These are phyloP conservation scores for Lactarius vividus DNA, from an alignment of 768 basidiomycete genomes.

Conservation along the genomic window DNA sequence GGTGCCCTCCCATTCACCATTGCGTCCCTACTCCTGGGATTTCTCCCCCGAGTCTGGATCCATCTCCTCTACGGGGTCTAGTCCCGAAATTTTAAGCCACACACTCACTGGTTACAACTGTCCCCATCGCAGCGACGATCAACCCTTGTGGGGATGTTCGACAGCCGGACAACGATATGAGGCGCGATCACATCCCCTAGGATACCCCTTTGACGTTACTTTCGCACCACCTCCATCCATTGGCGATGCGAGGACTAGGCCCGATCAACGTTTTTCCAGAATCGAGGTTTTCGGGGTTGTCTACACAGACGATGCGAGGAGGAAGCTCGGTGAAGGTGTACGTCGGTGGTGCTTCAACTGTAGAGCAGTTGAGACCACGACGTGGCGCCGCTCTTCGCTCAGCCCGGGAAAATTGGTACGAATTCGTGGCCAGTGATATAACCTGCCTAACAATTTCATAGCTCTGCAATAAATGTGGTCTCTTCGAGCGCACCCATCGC, in stretches of 20 bases:
- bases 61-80: neutral
- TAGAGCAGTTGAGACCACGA: conserved; percentile 75
- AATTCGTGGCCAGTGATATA: neutral
- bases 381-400: conserved; percentile 73
- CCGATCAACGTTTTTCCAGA: neutral
- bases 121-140: neutral
- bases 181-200: neutral
- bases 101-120: neutral
- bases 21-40: neutral
- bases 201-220: neutral
- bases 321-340: conserved; percentile 72
- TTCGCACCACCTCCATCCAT: neutral
- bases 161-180: neutral
- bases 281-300: neutral
- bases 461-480: conserved; percentile 59
- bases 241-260: neutral
- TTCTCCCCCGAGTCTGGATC: conserved; percentile 3
- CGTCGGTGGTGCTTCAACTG: conserved; percentile 79
- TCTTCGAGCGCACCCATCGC: conserved; percentile 78
- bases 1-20: neutral
- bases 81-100: neutral
- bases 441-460: neutral
- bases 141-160: neutral
- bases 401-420: conserved; percentile 70
- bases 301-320: conserved; percentile 73